Evolutionary conservation across 2,329 filamentous ascomycete genomes (phyloP), one percentile per base, ranked within the genome.

Genomic region (Xylogone sp.): DNA sequence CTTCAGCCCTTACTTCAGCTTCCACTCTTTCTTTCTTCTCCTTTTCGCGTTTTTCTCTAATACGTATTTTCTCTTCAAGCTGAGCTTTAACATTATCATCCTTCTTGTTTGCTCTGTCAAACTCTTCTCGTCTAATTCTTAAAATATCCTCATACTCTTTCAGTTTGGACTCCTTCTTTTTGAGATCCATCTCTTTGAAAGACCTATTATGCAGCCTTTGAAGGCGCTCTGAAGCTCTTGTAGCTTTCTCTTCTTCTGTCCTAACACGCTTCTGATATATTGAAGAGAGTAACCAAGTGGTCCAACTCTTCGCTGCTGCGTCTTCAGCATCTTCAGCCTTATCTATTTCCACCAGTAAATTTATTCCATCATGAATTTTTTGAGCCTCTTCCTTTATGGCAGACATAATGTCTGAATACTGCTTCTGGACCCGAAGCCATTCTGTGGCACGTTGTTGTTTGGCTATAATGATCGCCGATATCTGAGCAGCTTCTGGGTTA

Each of bases 241-340:
- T 56, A 51, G 49, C 62, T 49, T 66, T 70, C 43, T 65, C 62
- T 18, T 68, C 63, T n/a, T 69, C 66, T 1, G 12, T 66, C 2
- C 66, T 62, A 46, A 59, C 56, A 42, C 22, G 21, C 52, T 56
- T 59, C 48, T 64, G 66, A 51, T 57, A 62, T 45, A 69, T 48
- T 21, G 59, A 56, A 22, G 64, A 68, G 21, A 68, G 22, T 9
- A 63, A 45, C 66, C 63, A 65, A 50, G 53, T 53, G 43, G 27
- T 47, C 67, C 64, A 70, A 54, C 62, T 67, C 29, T 67, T 68
- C 52, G 62, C 64, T 47, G 49, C 43, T 54, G 63, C 65, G 31
- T 65, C 64, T 48, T 53, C 56, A 16, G 59, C 62, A 2, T 54
- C 60, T 39, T 68, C 65, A 20, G 61, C 61, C 42, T 58, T 61